Base-by-base conservation (phyloP, 768 basidiomycete genomes). In the Leucosporidium scottii region DNA sequence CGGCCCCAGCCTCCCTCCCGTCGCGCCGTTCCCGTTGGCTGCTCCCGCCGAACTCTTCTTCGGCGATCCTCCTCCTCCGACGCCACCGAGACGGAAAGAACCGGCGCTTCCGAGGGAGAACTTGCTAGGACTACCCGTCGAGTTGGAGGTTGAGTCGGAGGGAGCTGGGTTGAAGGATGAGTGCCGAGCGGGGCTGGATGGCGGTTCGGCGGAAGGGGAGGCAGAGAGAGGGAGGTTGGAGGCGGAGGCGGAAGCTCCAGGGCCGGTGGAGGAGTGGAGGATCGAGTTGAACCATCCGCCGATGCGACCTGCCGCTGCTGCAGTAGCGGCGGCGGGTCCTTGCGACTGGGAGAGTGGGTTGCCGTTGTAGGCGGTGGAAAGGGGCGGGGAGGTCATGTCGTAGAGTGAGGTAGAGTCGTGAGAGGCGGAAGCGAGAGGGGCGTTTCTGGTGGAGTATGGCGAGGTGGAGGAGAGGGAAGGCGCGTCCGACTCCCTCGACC, bases 271-370 rank as follows among this genome's bases (percentile, higher is more conserved):
- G 62, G 28, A 30, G 44, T 72, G 56, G 4, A 72, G 54, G 49
- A 72, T 68, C n/a, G 59, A 61, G 50, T 23, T 64, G 67, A 72
- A 72, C 71, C 71, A 72, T 1, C 71, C 71, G 27, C 71, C 71
- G 65, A 72, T 51, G 7, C 67, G 51, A 17, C 60, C 60, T 53
- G 56, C 17, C 28, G 61, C 47, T 25, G 60, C 39, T 39, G 30
- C 23, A 2, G 64, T 50, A 5, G 49, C 27, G 58, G 4, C 25
- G 44, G 13, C 12, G 30, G 5, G 27, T 20, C 15, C 21, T 4
- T 31, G 39, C 4, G 58, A 44, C 5, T 30, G 10, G 59, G 27
- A 7, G 36, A 13, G 48, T 15, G 25, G 23, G 51, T 27, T 53
- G 9, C 51, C 23, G 51, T 27, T 53, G 51, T 3, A 23, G 1